Evolutionary conservation across 1,284 basidiomycete species (phyloP), one percentile per base, ranked within the genome.

Genomic region (Rugosomyces carneus): DNA sequence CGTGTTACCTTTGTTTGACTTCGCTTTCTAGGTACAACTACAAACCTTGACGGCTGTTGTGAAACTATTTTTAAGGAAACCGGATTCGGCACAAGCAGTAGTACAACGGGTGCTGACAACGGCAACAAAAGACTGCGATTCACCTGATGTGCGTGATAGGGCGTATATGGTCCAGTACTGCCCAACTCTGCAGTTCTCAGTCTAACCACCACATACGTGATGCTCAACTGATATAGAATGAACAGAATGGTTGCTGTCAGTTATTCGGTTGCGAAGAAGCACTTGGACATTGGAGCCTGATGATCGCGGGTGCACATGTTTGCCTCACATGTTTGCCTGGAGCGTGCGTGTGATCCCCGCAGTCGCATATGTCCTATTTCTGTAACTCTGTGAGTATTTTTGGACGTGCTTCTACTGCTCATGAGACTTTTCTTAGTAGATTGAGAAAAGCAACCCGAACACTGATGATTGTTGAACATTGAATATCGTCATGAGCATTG

Each of bases 111-210:
- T 98, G 3, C 71, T 99, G 26, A 88, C 93, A 54, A 91, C 90
- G 0, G 95, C 96, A 0, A 99, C 96, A 2, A 94, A 93, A 60
- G 93, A 95, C 56, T 96, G 93, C 53, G 95, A 99, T 60, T 95
- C 89, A 18, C 93, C 96, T 4, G 96, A 99, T 64, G 83, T 99
- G n/a, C 77, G 95, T 38, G 95, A 99, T 63, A 77, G 92, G 23
- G 93, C 92, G 0, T 98, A 96, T 63, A 95, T 98, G 40, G 16
- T 1, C 27, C 15, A 23, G 3, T 3, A 7, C 23, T 29, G 26
- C 26, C 38, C 7, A 16, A 21, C 18, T 31, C n/a, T 31, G 29
- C 29, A 31, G 13, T 31, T 5, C 29, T 31, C 29, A 31, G 29
- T 31, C 7, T 11, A 5, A 5, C 15, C 15, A 15, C 21, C 3